Percentiles rank a stretch among this genome's conserved stretches.
phyloP scores from a whole-genome alignment of 352 stramenopile genomes.

The Phytophthora idaei region DNA sequence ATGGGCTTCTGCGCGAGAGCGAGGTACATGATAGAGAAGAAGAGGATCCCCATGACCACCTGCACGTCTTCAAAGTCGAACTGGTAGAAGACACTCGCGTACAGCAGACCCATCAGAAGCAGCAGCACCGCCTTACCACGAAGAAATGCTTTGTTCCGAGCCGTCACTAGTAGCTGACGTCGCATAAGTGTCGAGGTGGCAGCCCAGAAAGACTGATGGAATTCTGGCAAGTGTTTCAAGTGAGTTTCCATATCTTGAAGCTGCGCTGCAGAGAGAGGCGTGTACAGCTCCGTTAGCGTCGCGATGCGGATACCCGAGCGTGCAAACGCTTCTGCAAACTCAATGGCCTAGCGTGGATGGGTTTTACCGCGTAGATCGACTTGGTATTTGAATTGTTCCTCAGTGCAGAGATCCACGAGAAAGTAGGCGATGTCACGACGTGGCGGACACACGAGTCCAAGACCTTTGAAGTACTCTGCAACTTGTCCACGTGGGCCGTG shows the following conservation, averaged over 20 bases:
- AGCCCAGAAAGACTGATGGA: constrained; percentile 33
- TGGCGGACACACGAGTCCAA: constrained; percentile 41
- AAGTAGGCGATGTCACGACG: constrained; percentile 45
- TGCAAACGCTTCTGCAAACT: constrained; percentile 37
- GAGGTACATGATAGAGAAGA: constrained; percentile 74
- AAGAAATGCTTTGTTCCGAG: constrained; percentile 45
- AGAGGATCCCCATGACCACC: constrained; percentile 73
- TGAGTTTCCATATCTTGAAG: constrained; percentile 59
- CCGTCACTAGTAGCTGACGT: constrained; percentile 63
- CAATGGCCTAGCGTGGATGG: constrained; percentile 17
- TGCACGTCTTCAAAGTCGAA: constrained; percentile 40
- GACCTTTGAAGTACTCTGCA: constrained; percentile 35
- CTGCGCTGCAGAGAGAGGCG: constrained; percentile 6
- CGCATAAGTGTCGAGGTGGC: constrained; percentile 33
- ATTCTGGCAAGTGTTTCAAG: constrained; percentile 60
- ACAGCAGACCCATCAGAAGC: constrained; percentile 46
- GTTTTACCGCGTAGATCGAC: constrained; percentile 10
- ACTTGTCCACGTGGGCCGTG: constrained; percentile 23
- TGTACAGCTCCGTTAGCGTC: constrained; percentile 29
- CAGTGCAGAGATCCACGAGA: constrained; percentile 41
- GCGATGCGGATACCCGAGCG: constrained; percentile 31
- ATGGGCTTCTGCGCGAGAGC: constrained; percentile 51
- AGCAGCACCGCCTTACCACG: constrained; percentile 39
- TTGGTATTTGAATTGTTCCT: constrained; percentile 45
- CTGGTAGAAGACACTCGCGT: constrained; percentile 46